phyloP scores from a whole-genome alignment of 495 filamentous ascomycete species.

The Hypoxylon fragiforme region DNA sequence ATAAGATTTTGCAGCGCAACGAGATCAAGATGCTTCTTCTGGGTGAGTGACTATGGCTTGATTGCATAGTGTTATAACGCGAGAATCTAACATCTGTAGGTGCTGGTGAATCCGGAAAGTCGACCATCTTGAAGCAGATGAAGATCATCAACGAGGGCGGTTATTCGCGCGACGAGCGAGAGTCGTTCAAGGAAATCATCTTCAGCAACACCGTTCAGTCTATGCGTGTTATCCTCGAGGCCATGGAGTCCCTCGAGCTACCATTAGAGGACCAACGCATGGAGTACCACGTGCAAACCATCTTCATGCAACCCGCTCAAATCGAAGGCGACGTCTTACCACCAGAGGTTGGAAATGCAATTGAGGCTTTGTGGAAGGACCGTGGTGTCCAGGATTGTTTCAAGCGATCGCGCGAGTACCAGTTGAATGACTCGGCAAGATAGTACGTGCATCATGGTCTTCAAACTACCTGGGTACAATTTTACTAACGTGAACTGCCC shows the following conservation, averaged over 20 bases:
- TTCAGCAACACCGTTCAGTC: slow-evolving; percentile 98
- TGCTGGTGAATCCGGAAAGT: slow-evolving; percentile 99
- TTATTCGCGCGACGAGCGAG: slow-evolving; percentile 76
- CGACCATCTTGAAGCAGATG: slow-evolving; percentile 99
- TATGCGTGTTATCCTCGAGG: slow-evolving; percentile 94
- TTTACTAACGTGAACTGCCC: slow-evolving; percentile 37
- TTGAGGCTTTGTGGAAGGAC: slow-evolving; percentile 92
- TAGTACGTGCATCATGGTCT: slow-evolving; percentile 69
- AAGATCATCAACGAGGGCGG: slow-evolving; percentile 84
- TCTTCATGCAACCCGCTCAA: slow-evolving; percentile 94
- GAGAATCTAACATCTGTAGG: slow-evolving; percentile 56
- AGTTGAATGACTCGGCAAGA: slow-evolving; percentile 95
- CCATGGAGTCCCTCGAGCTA: slow-evolving; percentile 91
- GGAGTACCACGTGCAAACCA: slow-evolving; percentile 93
- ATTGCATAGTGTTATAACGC: slow-evolving; percentile 9
- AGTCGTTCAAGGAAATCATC: slow-evolving; percentile 94
- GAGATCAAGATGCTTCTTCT: slow-evolving; percentile 99
- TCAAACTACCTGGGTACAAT: not conserved
- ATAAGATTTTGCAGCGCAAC: slow-evolving; percentile 93
- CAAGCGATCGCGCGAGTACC: slow-evolving; percentile 93
- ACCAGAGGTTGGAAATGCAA: slow-evolving; percentile 90
- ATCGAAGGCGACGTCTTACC: slow-evolving; percentile 95
- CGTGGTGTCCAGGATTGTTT: slow-evolving; percentile 94
- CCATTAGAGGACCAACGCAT: slow-evolving; percentile 83
- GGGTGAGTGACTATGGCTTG: slow-evolving; percentile 60